Evolutionary conservation across 176 grass and related monocot species (phyloP), one percentile per base, ranked within the genome.

Genomic region (sorghum (Sorghum bicolor)): DNA sequence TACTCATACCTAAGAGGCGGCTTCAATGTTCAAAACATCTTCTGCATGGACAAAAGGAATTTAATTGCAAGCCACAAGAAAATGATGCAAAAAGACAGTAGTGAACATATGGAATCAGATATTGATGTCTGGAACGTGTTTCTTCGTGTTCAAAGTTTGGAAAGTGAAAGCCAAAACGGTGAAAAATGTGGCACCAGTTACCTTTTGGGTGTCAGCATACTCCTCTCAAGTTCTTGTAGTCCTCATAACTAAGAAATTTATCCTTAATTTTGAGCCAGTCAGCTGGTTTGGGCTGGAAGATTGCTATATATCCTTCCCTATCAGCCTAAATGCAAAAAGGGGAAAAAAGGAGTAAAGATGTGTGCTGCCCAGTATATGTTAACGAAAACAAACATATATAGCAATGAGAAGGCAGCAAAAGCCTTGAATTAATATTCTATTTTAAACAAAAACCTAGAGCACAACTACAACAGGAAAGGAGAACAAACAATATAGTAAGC

Each of bases 211-310:
- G 8, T 83, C 74, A 90, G 26, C 55, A 79, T 52, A 90, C 67
- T 34, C 89, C 83, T 86, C 89, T 95, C 76, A 98, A 85, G 28
- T 92, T 90, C 36, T 82, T 91, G 81, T 95, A 98, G n/a, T 98
- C 89, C 50, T 95, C 85, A 10, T 80, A 86, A 43, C 85, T 93
- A 44, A 95, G 78, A 53, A 92, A 90, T 52, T 82, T 92, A 88
- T 98, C 96, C 87, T 98, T 98, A 70, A 95, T 88, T 88, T 97
- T 97, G 62, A 92, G 72, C 94, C 95, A 94, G 69, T 97, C 95
- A 62, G 47, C 65, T 64, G 87, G 90, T 86, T 78, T 97, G 29
- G 88, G 90, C 88, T 95, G 94, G 44, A 98, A 93, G 24, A 98
- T 95, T 80, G 83, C 96, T 78, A 95, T 89, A 84, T 88, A 98